phyloP scores from a whole-genome alignment of 345 rosid species.

The Bretschneidera sinensis region DNA sequence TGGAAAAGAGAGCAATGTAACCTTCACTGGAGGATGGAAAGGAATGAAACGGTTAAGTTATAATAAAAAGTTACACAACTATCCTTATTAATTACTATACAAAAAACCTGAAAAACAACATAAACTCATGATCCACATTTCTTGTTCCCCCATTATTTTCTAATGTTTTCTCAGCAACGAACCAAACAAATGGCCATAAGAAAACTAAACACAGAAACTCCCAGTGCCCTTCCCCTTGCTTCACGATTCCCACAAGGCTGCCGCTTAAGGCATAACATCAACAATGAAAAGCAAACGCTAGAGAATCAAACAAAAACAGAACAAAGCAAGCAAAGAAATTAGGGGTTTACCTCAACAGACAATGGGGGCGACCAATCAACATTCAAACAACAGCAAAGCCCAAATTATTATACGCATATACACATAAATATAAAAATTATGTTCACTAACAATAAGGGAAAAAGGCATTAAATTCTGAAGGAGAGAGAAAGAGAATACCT shows the following conservation, averaged over 20 bases:
- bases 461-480: too few species aligned
- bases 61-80: too few species aligned
- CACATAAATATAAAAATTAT: not conserved
- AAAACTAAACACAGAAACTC: not conserved
- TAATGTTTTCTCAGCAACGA: not conserved
- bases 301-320: not conserved
- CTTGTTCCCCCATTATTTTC: not conserved
- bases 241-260: not conserved
- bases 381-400: slow-evolving; percentile 15
- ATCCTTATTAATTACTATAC: not conserved
- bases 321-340: not conserved
- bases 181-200: not conserved
- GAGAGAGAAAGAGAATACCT: slow-evolving; percentile 4
- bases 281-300: not conserved
- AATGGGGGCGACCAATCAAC: slow-evolving; percentile 8
- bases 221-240: not conserved
- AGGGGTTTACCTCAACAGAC: slow-evolving; percentile 15
- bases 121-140: not conserved
- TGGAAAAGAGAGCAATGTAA: too few species aligned
- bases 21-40: too few species aligned
- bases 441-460: not conserved
- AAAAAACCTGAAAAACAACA: not conserved
- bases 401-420: slow-evolving; percentile 6
- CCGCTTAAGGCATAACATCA: too few species aligned
- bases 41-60: too few species aligned